Conservation (phyloP, 805 yeast species). For the Saccharomycodes ludwigii region DNA sequence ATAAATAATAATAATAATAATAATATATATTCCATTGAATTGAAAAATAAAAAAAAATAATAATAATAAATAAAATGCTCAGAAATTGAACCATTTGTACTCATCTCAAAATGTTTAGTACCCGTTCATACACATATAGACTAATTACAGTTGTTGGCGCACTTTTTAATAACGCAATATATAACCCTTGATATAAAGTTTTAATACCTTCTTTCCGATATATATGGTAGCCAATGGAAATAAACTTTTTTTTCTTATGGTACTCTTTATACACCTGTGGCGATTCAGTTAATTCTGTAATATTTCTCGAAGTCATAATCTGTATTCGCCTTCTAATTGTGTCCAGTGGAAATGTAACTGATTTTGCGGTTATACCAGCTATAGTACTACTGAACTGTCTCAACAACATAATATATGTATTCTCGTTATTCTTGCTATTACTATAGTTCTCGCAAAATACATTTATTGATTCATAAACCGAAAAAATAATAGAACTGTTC, state of each 20-base stretch:
- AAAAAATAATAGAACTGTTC: conserved; percentile 64
- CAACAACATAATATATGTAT: conserved; percentile 18
- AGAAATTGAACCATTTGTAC: background rate
- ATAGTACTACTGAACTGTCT: conserved; percentile 52
- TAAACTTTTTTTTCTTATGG: conserved; percentile 12
- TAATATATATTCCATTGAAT: background rate
- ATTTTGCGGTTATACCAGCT: conserved; percentile 70
- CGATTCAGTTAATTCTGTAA: conserved; percentile 12
- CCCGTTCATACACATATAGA: conserved; percentile 47
- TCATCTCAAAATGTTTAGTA: conserved; percentile 13
- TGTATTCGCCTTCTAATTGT: conserved; percentile 70
- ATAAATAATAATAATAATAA: too few relatives aligned
- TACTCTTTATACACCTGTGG: conserved; percentile 12
- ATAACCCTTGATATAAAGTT: conserved; percentile 67
- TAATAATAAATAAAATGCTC: background rate
- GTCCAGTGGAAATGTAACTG: conserved; percentile 74
- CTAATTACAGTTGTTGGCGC: conserved; percentile 70
- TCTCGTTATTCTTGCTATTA: conserved; percentile 7
- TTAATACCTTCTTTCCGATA: conserved; percentile 42
- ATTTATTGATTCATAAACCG: conserved; percentile 40
- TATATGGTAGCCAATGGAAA: conserved; percentile 27
- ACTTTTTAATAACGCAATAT: conserved; percentile 58
- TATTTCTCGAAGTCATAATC: conserved; percentile 26
- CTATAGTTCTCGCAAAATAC: conserved; percentile 28
- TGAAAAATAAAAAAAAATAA: background rate